Evolutionary conservation across 805 yeast species (phyloP), one percentile per base, ranked within the genome.

Genomic region (Pichia rugopelliculosa): DNA sequence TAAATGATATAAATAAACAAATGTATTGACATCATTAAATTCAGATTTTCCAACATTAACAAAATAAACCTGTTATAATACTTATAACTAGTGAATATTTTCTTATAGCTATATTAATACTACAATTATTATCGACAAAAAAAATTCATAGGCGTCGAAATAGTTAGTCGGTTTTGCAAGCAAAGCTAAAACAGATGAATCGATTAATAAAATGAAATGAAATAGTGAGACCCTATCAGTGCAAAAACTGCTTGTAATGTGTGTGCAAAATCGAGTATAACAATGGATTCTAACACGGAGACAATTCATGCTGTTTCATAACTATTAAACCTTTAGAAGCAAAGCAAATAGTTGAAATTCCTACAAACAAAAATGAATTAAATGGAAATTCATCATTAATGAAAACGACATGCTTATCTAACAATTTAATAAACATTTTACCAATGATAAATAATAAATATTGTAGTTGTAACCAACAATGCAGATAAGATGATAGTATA

Each of bases 131-230:
- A 50, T 86, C 75, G 55, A 89, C 66, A 1, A 90, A 81, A 62
- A 83, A 86, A 4, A 96, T n/a, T n/a, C 93, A 62, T 89, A 89
- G 59, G 83, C 88, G 66, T 90, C 87, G 70, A 90, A 46, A 51
- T 55, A 42, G 48, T 52, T 42, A 12, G 46, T 22, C 10, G 46
- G 8, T 36, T 46, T 45, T 23, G 39, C 46, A 13, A 42, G 18
- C 5, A 49, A 15, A 6, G 23, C 6, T 17, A 45, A 22, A 17
- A 45, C 23, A 6, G 30, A 5, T 11, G 34, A 38, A 17, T 45
- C 2, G 2, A 45, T 20, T 12, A 27, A 15, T 20, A 42, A 9
- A 9, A 39, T 6, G 12, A 49, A 24, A 9, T 20, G 20, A 5
- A 39, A 17, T 6, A 45, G 6, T 3, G 39, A 24, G 23, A 17